These are phyloP conservation scores for Colletotrichum brevisporum DNA, from an alignment of 2,329 filamentous ascomycete species.

Conservation along the genomic window DNA sequence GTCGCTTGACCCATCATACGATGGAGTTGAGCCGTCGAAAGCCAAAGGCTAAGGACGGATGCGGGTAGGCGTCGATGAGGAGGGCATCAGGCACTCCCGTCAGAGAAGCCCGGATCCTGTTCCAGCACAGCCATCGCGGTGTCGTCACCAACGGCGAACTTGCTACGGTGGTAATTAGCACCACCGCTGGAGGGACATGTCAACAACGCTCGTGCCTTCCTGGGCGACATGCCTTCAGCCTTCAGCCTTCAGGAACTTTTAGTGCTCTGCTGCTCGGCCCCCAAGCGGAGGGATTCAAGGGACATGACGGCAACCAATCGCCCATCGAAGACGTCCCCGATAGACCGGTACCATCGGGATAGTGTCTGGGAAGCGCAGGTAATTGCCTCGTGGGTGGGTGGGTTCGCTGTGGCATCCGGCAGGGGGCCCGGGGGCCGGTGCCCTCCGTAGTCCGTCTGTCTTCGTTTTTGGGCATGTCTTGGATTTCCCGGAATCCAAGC, in stretches of 20 bases:
- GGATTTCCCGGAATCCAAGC: slow-evolving; percentile 22
- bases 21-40: slow-evolving; percentile 3
- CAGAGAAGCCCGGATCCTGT: slow-evolving; percentile 6
- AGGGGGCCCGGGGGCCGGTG: slow-evolving; percentile 15
- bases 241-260: not conserved
- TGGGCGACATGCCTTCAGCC: not conserved
- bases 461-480: slow-evolving; percentile 26
- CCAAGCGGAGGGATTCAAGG: slow-evolving; percentile 20
- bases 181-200: not conserved
- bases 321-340: slow-evolving; percentile 12
- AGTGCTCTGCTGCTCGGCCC: slow-evolving; percentile 7
- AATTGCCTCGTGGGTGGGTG: slow-evolving; percentile 34
- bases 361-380: slow-evolving; percentile 25
- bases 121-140: slow-evolving; percentile 9
- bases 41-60: slow-evolving; percentile 2
- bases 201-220: not conserved
- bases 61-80: slow-evolving; percentile 23
- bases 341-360: slow-evolving; percentile 25
- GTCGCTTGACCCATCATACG: slow-evolving; percentile 18
- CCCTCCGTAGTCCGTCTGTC: not conserved
- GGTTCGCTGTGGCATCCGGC: slow-evolving; percentile 30
- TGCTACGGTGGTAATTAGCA: not conserved
- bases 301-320: slow-evolving; percentile 22
- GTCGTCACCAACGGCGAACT: not conserved
- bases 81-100: slow-evolving; percentile 9